These are phyloP conservation scores for Calonectria honghensis DNA, from an alignment of 2,329 filamentous ascomycete species.

Conservation along the genomic window DNA sequence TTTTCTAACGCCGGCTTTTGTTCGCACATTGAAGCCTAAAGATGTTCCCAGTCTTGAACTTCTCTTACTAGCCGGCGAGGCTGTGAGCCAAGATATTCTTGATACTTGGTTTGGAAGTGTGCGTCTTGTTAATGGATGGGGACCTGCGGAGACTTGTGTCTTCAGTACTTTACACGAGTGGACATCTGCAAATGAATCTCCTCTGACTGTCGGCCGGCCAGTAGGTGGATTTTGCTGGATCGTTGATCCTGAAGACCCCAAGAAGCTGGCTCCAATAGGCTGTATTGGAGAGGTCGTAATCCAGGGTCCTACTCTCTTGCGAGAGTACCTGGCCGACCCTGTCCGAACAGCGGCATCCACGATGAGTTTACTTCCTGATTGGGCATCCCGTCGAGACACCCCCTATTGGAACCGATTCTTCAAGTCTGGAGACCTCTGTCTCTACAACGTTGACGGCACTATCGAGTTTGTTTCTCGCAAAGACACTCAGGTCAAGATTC, in stretches of 20 bases:
- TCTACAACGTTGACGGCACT: not conserved
- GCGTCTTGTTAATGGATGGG: constrained; percentile 2
- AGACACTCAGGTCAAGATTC: not conserved
- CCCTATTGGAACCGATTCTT: constrained; percentile 3
- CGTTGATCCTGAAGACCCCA: not conserved
- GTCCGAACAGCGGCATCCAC: not conserved
- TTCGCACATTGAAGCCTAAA: not conserved
- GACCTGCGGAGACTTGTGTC: not conserved
- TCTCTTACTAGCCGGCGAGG: not conserved
- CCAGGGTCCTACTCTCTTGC: not conserved
- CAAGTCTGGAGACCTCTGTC: constrained; percentile 3
- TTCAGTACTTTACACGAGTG: constrained; percentile 6
- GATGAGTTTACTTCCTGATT: not conserved
- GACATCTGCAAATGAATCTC: not conserved
- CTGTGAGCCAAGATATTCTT: not conserved
- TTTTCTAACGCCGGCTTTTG: not conserved
- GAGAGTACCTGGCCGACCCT: not conserved
- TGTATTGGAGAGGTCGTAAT: not conserved
- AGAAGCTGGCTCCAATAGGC: not conserved
- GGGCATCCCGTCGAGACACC: not conserved
- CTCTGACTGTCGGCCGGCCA: not conserved
- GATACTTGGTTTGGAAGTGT: not conserved
- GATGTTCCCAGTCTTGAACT: not conserved
- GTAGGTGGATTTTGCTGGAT: constrained; percentile 7
- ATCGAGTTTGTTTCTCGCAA: not conserved